Evolutionary conservation across 1,139 yeast genomes (phyloP).

Genomic region (Kazachstania sp.): DNA sequence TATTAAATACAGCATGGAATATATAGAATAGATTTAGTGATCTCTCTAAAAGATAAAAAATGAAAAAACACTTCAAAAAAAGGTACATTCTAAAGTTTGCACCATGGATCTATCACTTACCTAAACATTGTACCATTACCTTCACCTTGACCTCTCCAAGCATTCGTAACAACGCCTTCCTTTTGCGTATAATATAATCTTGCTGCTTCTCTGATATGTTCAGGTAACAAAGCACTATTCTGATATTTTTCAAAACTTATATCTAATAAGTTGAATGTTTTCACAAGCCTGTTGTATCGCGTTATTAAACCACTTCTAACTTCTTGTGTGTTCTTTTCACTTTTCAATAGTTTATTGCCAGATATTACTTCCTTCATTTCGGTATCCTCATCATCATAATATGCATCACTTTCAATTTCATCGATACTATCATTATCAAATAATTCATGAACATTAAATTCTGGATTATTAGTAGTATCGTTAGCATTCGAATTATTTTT

Average conservation of each 20-base stretch:
- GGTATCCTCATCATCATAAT: conserved; percentile 25
- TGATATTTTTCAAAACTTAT: conserved; percentile 36
- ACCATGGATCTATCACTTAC: conserved; percentile 21
- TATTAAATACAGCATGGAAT: conserved; percentile 34
- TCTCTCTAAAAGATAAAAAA: too few relatives aligned
- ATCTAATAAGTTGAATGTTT: conserved; percentile 24
- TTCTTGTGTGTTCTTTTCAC: conserved; percentile 20
- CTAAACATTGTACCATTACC: conserved; percentile 63
- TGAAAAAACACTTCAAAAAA: neutral
- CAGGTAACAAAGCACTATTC: conserved; percentile 63
- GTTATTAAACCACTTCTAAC: conserved; percentile 21
- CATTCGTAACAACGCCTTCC: conserved; percentile 52
- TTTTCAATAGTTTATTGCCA: conserved; percentile 21
- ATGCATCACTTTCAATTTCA: conserved; percentile 26
- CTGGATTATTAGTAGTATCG: conserved; percentile 6
- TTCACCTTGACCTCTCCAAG: conserved; percentile 71
- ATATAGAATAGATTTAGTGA: neutral
- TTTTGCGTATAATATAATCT: conserved; percentile 59
- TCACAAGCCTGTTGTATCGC: conserved; percentile 25
- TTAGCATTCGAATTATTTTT: conserved; percentile 2
- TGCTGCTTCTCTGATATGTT: conserved; percentile 86
- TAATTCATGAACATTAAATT: neutral
- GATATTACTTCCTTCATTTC: conserved; percentile 15
- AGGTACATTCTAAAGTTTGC: neutral
- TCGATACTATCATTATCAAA: conserved; percentile 21